A percentile compares a stretch with the other conserved stretches of the same genome.
Conservation (phyloP, 108 stramenopile genomes). For the Fistulifera pelliculosa region DNA sequence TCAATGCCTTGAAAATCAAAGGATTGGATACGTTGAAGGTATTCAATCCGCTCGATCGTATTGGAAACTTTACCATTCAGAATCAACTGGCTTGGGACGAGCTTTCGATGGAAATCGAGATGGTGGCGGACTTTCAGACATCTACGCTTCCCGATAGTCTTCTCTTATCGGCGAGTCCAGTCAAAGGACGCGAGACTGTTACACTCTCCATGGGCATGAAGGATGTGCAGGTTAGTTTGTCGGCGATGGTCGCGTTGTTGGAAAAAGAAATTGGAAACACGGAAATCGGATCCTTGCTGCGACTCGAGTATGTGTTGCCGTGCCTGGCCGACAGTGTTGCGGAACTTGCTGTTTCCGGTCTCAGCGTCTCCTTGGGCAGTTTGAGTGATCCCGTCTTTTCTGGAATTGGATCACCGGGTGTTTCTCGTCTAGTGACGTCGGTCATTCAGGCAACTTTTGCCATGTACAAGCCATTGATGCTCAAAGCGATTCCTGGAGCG, state of each 20-base stretch:
- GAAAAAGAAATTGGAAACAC: not conserved
- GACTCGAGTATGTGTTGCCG: not conserved
- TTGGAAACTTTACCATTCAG: conserved; percentile 31
- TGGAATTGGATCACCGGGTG: not conserved
- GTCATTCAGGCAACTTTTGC: conserved; percentile 20
- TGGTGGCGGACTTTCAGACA: not conserved
- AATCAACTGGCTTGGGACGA: conserved; percentile 1
- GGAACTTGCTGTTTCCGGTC: not conserved
- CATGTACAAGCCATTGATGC: conserved; percentile 8
- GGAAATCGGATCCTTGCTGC: not conserved
- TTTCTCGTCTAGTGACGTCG: not conserved
- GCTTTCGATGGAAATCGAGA: not conserved
- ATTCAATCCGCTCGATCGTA: conserved; percentile 26
- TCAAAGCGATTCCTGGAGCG: conserved; percentile 12
- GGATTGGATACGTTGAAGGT: conserved; percentile 36
- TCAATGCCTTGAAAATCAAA: conserved; percentile 6
- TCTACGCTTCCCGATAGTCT: not conserved
- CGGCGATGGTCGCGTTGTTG: not conserved
- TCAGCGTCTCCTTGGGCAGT: not conserved
- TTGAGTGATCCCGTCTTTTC: not conserved
- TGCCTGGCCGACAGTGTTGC: not conserved
- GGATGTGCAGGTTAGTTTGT: not conserved
- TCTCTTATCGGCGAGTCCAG: not conserved
- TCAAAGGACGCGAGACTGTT: not conserved
- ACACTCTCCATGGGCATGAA: not conserved